Base-by-base conservation (phyloP, 73 alveolate species). In the Effrenium voratum region DNA sequence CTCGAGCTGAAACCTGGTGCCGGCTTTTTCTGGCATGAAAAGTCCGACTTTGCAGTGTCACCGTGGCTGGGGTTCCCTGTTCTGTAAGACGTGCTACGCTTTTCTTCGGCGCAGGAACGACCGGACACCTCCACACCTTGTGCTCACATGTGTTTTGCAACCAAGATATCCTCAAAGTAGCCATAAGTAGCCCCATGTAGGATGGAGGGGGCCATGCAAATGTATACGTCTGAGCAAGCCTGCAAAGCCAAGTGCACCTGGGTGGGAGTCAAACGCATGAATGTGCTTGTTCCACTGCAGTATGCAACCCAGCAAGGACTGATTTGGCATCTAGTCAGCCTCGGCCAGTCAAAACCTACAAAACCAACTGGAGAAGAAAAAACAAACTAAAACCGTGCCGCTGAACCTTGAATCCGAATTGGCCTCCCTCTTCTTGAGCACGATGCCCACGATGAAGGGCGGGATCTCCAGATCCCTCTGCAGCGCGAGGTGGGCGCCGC, bases 361-460 rank as follows among this genome's bases (percentile, higher is more conserved):
- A 52, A 19, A 52, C 8, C 19, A 19, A 52, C 26, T 52, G 19
- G 63, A 52, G 8, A 12, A 19, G 63, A 8, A 19, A 19, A 52
- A 19, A 19, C 19, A 12, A 8, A 12, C 8, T 52, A 19, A 19
- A 52, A 12, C 26, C 19, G 8, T 8, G 63, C 63, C 63, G 19
- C 19, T 6, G 34, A 70, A 34, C 12, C 8, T 15, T 26, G 3
- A 70, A 47, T n/a, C 77, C 40, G 40, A 63, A 63, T 43, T 36
- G 16, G 40, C 30, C 5, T 5, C 75, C 40, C 50, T 22, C 50
- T n/a, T 82, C 19, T 50, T 82, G 66, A 85, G 81, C 82, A 85
- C 94, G 59, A 85, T 46, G 94, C 94, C 19, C 13, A 85, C 94
- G 66, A 85, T 41, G 82, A 85, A 85, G 45, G 94, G 94, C 94